Evolutionary conservation across 1,284 basidiomycete species (phyloP).

Genomic region (Puccinia horiana): DNA sequence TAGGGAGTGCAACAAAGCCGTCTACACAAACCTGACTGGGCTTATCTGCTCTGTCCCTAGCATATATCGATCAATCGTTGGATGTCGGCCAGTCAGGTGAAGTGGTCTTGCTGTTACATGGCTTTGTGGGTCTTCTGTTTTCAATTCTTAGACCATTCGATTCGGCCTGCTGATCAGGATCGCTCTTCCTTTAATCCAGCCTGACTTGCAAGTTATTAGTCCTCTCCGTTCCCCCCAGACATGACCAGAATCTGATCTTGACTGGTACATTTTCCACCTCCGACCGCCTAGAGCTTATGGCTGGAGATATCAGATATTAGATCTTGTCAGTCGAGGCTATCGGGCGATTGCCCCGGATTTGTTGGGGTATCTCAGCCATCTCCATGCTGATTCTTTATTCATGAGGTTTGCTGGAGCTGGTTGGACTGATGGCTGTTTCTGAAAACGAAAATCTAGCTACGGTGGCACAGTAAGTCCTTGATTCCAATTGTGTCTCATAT

Average conservation of each 20-base stretch:
- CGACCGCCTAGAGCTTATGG: neutral
- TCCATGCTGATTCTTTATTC: neutral
- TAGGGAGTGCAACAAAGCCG: neutral
- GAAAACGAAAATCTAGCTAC: neutral
- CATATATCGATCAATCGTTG: conserved; percentile 14
- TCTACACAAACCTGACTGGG: neutral
- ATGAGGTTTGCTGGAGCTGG: neutral
- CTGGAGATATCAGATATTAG: conserved; percentile 43
- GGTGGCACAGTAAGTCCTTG: conserved; percentile 25
- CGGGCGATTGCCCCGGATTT: conserved; percentile 34
- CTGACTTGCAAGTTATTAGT: conserved; percentile 30
- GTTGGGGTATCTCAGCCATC: neutral
- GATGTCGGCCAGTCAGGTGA: neutral
- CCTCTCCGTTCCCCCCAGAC: neutral
- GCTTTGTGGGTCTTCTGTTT: neutral
- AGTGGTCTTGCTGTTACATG: conserved; percentile 11
- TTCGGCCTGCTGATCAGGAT: neutral
- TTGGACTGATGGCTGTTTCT: neutral
- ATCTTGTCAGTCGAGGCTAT: conserved; percentile 26
- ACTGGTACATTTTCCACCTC: neutral
- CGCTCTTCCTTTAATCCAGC: neutral
- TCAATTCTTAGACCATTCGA: neutral
- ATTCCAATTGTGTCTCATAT: neutral
- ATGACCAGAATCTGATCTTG: neutral
- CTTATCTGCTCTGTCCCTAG: neutral